Conservation (phyloP, 2,329 filamentous ascomycete genomes). For the Fonsecaea pedrosoi region DNA sequence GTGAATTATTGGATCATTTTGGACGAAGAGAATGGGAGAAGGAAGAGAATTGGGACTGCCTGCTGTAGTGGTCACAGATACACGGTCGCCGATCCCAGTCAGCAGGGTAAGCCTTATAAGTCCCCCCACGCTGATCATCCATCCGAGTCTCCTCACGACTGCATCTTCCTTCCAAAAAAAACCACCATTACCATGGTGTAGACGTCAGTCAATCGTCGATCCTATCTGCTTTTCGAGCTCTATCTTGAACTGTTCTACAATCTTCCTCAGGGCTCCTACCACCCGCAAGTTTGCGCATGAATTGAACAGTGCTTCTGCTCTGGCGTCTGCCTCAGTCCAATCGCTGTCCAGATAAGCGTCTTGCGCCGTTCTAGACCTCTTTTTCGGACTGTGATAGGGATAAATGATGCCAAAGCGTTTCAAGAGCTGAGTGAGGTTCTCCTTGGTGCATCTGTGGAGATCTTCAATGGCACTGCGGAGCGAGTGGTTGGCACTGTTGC, state of each 20-base stretch:
- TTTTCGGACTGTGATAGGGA: not conserved
- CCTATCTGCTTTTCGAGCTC: not conserved
- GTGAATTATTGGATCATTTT: constrained; percentile 12
- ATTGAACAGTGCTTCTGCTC: not conserved
- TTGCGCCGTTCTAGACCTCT: not conserved
- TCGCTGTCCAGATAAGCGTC: not conserved
- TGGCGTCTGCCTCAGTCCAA: not conserved
- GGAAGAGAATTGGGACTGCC: constrained; percentile 14
- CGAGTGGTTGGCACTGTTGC: not conserved
- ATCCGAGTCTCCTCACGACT: not conserved
- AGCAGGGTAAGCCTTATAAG: not conserved
- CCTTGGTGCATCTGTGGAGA: not conserved
- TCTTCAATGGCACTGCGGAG: not conserved
- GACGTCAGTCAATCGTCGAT: not conserved
- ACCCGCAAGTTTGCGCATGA: not conserved
- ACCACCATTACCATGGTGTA: constrained; percentile 11
- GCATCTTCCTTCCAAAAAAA: not conserved
- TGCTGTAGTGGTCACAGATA: constrained; percentile 4
- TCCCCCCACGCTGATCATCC: not conserved
- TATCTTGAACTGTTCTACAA: not conserved
- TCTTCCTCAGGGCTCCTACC: not conserved
- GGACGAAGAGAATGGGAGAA: not conserved
- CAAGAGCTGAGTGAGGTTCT: not conserved
- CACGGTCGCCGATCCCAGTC: not conserved
- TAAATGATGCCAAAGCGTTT: not conserved